phyloP scores from a whole-genome alignment of 176 grass and related monocot genomes.

The Aegilops umbellulata region DNA sequence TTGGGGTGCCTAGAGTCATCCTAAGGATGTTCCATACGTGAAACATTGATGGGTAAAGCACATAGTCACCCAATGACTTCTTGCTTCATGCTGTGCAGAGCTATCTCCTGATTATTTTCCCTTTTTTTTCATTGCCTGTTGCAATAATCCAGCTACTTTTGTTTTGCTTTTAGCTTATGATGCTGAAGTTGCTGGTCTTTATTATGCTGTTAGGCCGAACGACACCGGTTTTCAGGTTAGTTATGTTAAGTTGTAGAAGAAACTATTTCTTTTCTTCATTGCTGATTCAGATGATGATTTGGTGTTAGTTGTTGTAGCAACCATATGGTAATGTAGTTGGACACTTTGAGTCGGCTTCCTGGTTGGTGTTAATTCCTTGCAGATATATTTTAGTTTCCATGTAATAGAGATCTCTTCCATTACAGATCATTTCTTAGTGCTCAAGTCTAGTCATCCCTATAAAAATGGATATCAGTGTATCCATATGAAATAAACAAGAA shows the following conservation, averaged over 20 bases:
- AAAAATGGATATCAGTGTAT: slow-evolving; percentile 6
- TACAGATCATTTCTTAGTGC: background rate
- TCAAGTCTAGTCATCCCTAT: background rate
- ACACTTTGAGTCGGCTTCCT: background rate
- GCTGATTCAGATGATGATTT: slow-evolving; percentile 13
- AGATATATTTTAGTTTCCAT: background rate
- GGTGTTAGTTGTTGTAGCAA: slow-evolving; percentile 1
- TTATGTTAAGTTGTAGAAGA: slow-evolving; percentile 10
- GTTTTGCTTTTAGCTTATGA: slow-evolving; percentile 83
- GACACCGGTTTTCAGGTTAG: slow-evolving; percentile 86
- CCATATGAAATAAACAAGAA: background rate
- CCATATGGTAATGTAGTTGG: background rate
- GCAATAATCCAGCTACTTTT: slow-evolving; percentile 8
- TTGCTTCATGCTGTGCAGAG: background rate
- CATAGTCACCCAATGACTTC: slow-evolving; percentile 1
- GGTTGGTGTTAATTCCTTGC: background rate
- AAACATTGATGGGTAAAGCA: slow-evolving; percentile 3
- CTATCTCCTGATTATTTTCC: background rate
- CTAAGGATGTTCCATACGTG: background rate
- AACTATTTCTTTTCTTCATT: background rate
- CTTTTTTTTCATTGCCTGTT: background rate
- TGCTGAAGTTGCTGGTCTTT: slow-evolving; percentile 91
- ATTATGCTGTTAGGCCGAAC: slow-evolving; percentile 57
- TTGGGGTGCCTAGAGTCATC: background rate
- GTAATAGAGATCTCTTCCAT: background rate